A percentile compares a stretch with the other conserved stretches of the same genome.
These are phyloP conservation scores for Podospora appendiculata DNA, from an alignment of 495 filamentous ascomycete genomes.

Conservation along the genomic window DNA sequence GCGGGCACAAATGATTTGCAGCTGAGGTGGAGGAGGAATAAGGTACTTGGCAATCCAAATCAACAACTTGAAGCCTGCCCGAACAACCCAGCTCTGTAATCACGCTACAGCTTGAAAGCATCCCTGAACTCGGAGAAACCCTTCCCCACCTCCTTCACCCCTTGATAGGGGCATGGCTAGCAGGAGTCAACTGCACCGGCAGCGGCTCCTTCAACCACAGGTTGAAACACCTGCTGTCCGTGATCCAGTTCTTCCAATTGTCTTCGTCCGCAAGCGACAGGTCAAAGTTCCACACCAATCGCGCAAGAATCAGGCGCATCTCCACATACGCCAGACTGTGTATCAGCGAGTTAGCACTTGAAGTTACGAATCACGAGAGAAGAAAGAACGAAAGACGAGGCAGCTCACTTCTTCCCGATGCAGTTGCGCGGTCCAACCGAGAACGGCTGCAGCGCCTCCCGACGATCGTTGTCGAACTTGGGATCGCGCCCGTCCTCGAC, in stretches of 20 bases:
- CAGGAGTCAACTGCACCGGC: conserved; percentile 4
- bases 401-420: conserved; percentile 35
- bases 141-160: too few species aligned
- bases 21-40: too few species aligned
- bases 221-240: conserved; percentile 7
- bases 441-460: conserved; percentile 35
- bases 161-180: too few species aligned
- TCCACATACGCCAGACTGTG: conserved; percentile 27
- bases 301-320: conserved; percentile 40
- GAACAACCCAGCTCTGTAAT: too few species aligned
- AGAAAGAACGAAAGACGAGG: not conserved
- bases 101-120: too few species aligned
- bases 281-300: conserved; percentile 44
- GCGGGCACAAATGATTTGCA: too few species aligned
- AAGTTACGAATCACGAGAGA: not conserved
- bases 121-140: too few species aligned
- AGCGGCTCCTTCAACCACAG: conserved; percentile 10
- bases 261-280: conserved; percentile 28
- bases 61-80: too few species aligned
- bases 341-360: not conserved
- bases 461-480: conserved; percentile 37
- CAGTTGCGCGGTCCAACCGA: conserved; percentile 42
- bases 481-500: conserved; percentile 20
- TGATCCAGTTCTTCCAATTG: conserved; percentile 19
- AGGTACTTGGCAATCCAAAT: too few species aligned